A percentile compares a stretch with the other conserved stretches of the same genome.
phyloP scores from a whole-genome alignment of 1,284 basidiomycete species.

The Marasmius tenuissimus region DNA sequence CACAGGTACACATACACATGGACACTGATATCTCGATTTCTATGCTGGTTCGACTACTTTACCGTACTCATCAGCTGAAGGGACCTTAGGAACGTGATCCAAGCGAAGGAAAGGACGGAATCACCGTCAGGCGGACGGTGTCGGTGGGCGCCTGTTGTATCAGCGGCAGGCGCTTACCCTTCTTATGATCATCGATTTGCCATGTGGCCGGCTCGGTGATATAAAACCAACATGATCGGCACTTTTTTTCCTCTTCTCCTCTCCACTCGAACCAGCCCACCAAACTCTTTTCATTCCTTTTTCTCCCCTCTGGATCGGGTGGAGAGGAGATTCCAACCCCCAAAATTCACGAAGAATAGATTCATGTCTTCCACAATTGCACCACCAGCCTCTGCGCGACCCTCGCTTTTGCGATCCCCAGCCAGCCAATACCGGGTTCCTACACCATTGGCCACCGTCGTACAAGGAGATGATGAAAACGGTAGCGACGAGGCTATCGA shows the following conservation, averaged over 20 bases:
- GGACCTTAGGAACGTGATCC: too few species aligned
- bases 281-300: neutral
- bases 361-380: constrained; percentile 19
- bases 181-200: neutral
- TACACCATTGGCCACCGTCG: constrained; percentile 34
- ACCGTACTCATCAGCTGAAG: too few species aligned
- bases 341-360: constrained; percentile 37
- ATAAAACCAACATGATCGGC: neutral
- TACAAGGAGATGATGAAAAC: constrained; percentile 37
- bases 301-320: constrained; percentile 30
- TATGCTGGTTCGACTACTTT: too few species aligned
- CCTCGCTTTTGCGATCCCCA: constrained; percentile 45
- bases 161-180: neutral
- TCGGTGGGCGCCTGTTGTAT: neutral
- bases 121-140: neutral
- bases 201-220: neutral
- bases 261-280: constrained; percentile 32
- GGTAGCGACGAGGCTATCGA: constrained; percentile 36
- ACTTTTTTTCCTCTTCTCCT: constrained; percentile 30
- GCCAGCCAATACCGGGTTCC: constrained; percentile 43
- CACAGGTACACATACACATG: too few species aligned
- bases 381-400: constrained; percentile 23
- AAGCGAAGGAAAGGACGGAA: neutral
- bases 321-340: constrained; percentile 42
- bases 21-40: too few species aligned